phyloP scores from a whole-genome alignment of 163 green algal species.

The Trebouxia gelatinosa region DNA sequence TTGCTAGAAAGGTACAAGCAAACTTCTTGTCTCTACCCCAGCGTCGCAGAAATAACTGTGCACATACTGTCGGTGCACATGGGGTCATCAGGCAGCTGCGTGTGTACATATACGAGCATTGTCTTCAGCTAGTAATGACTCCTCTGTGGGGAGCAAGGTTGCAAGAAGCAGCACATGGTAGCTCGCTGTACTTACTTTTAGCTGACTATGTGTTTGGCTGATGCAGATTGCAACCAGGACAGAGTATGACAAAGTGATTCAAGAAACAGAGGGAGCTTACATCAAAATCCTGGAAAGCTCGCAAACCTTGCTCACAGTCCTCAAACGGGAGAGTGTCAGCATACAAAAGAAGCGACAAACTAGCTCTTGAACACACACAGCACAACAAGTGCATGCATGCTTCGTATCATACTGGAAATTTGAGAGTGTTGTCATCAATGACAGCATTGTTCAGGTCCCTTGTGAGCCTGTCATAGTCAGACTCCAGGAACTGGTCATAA shows the following conservation, averaged over 20 bases:
- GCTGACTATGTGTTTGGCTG: too few species aligned
- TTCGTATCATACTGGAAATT: neutral
- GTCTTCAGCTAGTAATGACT: too few species aligned
- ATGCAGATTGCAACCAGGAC: constrained; percentile 65
- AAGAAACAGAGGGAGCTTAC: constrained; percentile 81
- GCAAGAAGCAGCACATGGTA: too few species aligned
- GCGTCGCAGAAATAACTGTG: too few species aligned
- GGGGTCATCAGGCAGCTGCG: too few species aligned
- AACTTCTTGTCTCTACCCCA: too few species aligned
- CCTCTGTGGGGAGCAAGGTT: too few species aligned
- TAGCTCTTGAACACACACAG: neutral
- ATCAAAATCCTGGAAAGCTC: constrained; percentile 84
- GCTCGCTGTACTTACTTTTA: too few species aligned
- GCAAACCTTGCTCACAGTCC: constrained; percentile 78
- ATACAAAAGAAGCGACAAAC: constrained; percentile 31
- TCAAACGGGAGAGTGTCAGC: constrained; percentile 69
- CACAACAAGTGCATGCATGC: neutral
- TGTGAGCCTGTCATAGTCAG: constrained; percentile 45
- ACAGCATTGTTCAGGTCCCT: constrained; percentile 41
- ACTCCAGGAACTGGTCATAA: constrained; percentile 67
- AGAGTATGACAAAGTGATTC: constrained; percentile 84
- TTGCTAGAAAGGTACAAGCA: constrained; percentile 78
- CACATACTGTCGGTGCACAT: too few species aligned
- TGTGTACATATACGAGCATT: too few species aligned
- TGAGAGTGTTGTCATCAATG: constrained; percentile 38